Evolutionary conservation across 1,284 basidiomycete genomes (phyloP).

Genomic region (Trichosporon ovoides): DNA sequence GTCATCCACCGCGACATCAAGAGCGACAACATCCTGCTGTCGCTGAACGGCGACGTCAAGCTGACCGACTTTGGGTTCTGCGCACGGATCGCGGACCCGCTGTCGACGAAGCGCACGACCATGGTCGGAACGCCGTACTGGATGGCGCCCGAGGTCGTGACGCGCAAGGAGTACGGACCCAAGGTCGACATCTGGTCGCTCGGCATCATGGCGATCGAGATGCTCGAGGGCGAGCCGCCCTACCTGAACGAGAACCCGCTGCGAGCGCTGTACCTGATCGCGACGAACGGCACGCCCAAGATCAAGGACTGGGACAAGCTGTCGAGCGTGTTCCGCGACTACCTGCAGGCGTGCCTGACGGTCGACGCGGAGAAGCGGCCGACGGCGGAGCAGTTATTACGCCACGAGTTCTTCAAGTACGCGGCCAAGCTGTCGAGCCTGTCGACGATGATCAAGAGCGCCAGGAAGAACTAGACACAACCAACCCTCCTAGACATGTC

Average conservation of each 20-base stretch:
- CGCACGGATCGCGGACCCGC: conserved; percentile 87
- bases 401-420: conserved; percentile 85
- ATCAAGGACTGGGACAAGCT: conserved; percentile 93
- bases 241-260: conserved; percentile 96
- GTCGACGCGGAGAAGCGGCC: conserved; percentile 93
- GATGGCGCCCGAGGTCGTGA: conserved; percentile 99
- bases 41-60: conserved; percentile 91
- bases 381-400: conserved; percentile 73
- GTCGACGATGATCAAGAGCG: conserved; percentile 87
- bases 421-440: conserved; percentile 81
- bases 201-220: conserved; percentile 99
- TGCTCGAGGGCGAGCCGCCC: conserved; percentile 98
- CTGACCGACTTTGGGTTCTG: conserved; percentile 98
- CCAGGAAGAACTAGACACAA: conserved; percentile 56
- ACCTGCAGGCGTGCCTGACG: conserved; percentile 81
- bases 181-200: conserved; percentile 99
- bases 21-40: conserved; percentile 90
- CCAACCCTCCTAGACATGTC: neutral
- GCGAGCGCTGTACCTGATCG: conserved; percentile 91
- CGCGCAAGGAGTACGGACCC: conserved; percentile 95
- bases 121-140: conserved; percentile 99
- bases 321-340: conserved; percentile 80
- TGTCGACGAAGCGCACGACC: conserved; percentile 90
- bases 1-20: conserved; percentile 99
- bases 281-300: conserved; percentile 95